These are phyloP conservation scores for Takashimella koratensis DNA, from an alignment of 1,284 basidiomycete genomes.

Conservation along the genomic window DNA sequence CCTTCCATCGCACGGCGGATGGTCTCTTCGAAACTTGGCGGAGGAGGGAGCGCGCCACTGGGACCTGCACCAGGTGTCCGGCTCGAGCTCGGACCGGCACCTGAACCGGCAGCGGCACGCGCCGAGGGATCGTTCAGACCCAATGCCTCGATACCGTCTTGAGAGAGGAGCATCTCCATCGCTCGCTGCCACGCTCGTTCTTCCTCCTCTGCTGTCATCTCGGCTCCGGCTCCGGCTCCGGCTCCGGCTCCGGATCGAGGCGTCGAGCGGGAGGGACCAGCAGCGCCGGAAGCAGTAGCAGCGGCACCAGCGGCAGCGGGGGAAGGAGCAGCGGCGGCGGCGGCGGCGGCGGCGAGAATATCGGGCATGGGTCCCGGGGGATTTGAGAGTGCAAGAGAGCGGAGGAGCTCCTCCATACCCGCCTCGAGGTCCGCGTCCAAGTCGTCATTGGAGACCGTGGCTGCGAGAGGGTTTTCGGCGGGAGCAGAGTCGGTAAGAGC, in stretches of 20 bases:
- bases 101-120: not conserved
- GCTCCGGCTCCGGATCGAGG: conserved; percentile 5
- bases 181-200: conserved; percentile 59
- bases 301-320: not conserved
- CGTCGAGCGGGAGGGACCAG: conserved; percentile 13
- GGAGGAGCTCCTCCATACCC: conserved; percentile 82
- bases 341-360: not conserved
- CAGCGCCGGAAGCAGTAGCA: conserved; percentile 8
- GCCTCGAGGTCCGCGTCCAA: conserved; percentile 71
- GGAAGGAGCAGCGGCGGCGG: not conserved
- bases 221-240: not conserved
- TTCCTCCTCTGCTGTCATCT: conserved; percentile 38
- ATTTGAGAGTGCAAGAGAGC: conserved; percentile 57
- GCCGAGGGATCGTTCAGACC: conserved; percentile 36
- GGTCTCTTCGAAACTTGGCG: conserved; percentile 63
- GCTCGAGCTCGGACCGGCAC: not conserved
- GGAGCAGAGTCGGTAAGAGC: conserved; percentile 27
- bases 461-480: conserved; percentile 22
- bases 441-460: conserved; percentile 41
- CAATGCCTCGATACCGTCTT: conserved; percentile 61
- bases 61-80: not conserved
- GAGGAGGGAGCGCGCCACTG: conserved; percentile 13
- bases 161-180: conserved; percentile 69
- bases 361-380: conserved; percentile 40
- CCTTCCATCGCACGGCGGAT: conserved; percentile 77